Evolutionary conservation across 495 filamentous ascomycete genomes (phyloP), one percentile per base, ranked within the genome.

Genomic region (Hyaloscypha variabilis): DNA sequence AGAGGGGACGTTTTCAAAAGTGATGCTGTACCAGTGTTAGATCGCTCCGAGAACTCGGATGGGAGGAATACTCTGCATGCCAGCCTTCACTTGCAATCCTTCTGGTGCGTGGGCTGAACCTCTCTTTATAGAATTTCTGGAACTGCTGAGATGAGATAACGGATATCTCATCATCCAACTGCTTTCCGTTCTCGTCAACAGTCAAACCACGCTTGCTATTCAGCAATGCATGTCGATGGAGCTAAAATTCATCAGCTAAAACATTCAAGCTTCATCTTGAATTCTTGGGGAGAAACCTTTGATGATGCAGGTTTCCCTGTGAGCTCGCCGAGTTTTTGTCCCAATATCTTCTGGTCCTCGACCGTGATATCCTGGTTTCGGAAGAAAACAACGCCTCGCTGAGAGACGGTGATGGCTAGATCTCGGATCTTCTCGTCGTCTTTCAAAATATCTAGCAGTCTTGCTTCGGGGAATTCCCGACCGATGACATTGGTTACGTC

Each of bases 301-400:
- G 86, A 89, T n/a, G 82, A 85, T 21, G 71, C 73, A 5, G 88
- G 89, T 71, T 89, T 89, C 66, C 88, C 90, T 1, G 86, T 81
- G 19, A 88, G 79, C 71, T 87, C 76, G 17, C 89, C 89, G 0
- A 93, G 84, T 2, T 84, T 79, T 58, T 88, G 81, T 2, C 83
- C 79, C 2, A 92, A 81, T 61, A 87, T 82, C 72, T 92, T 93
- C 67, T 91, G 88, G 39, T 81, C 81, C n/a, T 90, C 83, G 51
- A 80, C 73, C 61, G 65, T 73, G 67, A 91, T 84, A 71, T 87
- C 81, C 66, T 93, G 91, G 52, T 84, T 82, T 29, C 90, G 88
- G 78, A 94, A 91, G 79, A 91, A 92, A 29, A 93, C 91, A 0
- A 94, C 91, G 5, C 90, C 89, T 0, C 90, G 86, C 62, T 88